Evolutionary conservation across 139 green algal genomes (phyloP).

Genomic region (Picochlorum sp.): DNA sequence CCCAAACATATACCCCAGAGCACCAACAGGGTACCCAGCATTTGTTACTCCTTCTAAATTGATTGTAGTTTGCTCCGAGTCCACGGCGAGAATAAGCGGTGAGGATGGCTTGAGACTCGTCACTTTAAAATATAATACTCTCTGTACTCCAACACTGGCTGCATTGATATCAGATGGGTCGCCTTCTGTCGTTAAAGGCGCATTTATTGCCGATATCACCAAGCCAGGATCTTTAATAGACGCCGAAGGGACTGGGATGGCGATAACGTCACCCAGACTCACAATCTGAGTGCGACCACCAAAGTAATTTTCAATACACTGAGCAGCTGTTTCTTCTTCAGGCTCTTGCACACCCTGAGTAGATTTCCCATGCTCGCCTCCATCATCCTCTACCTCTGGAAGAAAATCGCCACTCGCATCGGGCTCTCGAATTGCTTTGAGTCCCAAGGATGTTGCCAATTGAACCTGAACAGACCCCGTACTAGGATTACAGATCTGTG

Average conservation of each 20-base stretch:
- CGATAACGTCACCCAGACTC: slow-evolving; percentile 31
- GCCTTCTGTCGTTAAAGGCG: not conserved
- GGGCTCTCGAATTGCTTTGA: slow-evolving; percentile 15
- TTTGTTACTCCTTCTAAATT: slow-evolving; percentile 20
- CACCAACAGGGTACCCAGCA: slow-evolving; percentile 14
- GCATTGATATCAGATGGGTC: too few species aligned
- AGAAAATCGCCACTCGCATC: not conserved
- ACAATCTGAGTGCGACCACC: slow-evolving; percentile 11
- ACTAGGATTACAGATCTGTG: not conserved
- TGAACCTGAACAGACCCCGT: slow-evolving; percentile 3
- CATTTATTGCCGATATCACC: not conserved
- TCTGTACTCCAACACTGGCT: too few species aligned
- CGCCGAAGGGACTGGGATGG: slow-evolving; percentile 5
- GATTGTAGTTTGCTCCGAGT: slow-evolving; percentile 12
- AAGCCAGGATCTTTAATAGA: not conserved
- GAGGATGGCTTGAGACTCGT: not conserved
- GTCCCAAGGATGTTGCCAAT: slow-evolving; percentile 10
- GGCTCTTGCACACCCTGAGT: not conserved
- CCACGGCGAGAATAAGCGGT: slow-evolving; percentile 1
- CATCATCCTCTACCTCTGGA: not conserved
- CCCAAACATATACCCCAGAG: slow-evolving; percentile 10
- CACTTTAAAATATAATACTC: slow-evolving; percentile 22
- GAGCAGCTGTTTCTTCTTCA: slow-evolving; percentile 4
- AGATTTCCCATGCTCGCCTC: not conserved
- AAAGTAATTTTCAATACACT: slow-evolving; percentile 26